Conservation (phyloP, 208 protist species). For the Vickermania ingenoplastis region DNA sequence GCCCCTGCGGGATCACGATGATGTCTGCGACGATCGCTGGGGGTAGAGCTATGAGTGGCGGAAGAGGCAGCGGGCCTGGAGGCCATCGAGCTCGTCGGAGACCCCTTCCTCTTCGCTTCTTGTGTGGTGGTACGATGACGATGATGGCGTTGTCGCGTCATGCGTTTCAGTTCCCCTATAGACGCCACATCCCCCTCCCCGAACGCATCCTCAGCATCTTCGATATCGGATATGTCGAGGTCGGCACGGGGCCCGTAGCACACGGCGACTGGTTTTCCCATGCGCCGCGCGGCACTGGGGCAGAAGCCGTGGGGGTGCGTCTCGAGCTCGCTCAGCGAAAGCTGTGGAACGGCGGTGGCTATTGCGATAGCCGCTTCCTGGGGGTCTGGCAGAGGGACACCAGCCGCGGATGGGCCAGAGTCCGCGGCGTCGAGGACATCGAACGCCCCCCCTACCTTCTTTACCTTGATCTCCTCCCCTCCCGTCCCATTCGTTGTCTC, state of each 20-base stretch:
- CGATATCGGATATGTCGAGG: neutral
- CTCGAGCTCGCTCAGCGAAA: neutral
- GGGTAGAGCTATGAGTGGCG: neutral
- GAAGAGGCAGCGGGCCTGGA: neutral
- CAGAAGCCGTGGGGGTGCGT: neutral
- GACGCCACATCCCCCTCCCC: neutral
- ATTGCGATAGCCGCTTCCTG: neutral
- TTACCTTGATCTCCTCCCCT: neutral
- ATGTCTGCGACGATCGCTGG: too few species aligned
- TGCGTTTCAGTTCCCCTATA: neutral
- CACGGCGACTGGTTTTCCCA: neutral
- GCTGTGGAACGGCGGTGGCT: neutral
- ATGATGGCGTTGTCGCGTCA: neutral
- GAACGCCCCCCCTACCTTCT: neutral
- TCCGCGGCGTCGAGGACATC: too few species aligned
- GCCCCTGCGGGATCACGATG: too few species aligned
- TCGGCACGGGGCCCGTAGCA: neutral
- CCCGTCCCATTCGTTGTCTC: neutral
- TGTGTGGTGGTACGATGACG: neutral
- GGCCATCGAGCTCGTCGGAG: neutral
- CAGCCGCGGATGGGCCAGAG: neutral
- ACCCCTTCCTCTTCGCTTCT: neutral
- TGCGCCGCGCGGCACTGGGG: too few species aligned
- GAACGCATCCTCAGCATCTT: neutral
- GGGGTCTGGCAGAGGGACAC: neutral